These are phyloP conservation scores for Phlyctochytrium planicorne DNA, from an alignment of 192 early-diverging fungal genomes.

Conservation along the genomic window DNA sequence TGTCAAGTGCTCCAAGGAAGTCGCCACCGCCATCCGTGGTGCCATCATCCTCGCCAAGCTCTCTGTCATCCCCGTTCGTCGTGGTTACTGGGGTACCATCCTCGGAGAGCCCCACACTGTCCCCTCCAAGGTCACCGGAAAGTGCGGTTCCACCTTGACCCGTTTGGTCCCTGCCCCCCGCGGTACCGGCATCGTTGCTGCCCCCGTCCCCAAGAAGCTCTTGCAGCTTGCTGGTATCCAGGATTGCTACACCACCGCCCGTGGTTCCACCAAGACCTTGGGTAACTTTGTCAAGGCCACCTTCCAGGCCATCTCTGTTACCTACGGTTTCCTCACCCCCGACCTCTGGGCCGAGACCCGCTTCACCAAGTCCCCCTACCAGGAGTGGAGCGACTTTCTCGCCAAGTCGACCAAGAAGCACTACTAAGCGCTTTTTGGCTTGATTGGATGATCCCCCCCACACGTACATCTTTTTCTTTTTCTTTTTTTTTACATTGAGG, in stretches of 20 bases:
- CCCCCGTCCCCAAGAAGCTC: constrained; percentile 97
- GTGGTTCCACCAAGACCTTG: constrained; percentile 96
- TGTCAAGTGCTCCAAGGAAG: constrained; percentile 99
- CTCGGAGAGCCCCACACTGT: constrained; percentile 98
- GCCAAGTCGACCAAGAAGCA: constrained; percentile 45
- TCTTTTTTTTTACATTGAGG: too few species aligned
- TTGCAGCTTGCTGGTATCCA: constrained; percentile 95
- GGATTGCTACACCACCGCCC: constrained; percentile 96
- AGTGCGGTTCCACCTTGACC: constrained; percentile 86
- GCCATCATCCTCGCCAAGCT: constrained; percentile 99
- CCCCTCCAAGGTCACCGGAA: constrained; percentile 94
- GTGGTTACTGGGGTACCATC: constrained; percentile 97
- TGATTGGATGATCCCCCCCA: too few species aligned
- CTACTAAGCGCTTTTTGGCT: constrained; percentile 32
- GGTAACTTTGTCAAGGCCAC: constrained; percentile 99
- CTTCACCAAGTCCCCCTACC: constrained; percentile 88
- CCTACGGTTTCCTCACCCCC: constrained; percentile 96
- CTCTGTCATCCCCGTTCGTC: constrained; percentile 95
- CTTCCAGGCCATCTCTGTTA: constrained; percentile 95
- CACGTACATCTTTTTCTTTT: too few species aligned
- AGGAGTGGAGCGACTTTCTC: constrained; percentile 57
- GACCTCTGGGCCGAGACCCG: constrained; percentile 92
- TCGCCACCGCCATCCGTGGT: constrained; percentile 97
- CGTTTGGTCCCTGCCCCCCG: constrained; percentile 98
- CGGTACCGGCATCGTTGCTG: constrained; percentile 98